Conservation (phyloP, 805 yeast species). For the Ogataea degrootiae region DNA sequence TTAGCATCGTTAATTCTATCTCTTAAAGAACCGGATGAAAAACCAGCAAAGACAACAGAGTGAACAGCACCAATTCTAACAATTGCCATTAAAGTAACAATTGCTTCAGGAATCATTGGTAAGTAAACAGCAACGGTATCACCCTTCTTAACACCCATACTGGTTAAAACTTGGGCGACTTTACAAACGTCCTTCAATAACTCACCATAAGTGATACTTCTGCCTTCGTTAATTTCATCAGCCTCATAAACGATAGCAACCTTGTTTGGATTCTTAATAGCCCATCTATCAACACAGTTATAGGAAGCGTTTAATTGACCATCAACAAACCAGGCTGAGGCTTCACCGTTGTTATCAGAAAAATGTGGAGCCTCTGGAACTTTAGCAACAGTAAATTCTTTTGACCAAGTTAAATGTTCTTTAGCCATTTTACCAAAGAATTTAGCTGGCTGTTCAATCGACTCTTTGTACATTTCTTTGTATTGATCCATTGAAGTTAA, state of each 20-base stretch:
- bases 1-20: constrained; percentile 90
- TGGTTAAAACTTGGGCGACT: constrained; percentile 76
- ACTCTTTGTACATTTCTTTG: constrained; percentile 44
- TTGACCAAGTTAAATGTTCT: constrained; percentile 48
- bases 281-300: constrained; percentile 95
- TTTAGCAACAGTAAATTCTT: constrained; percentile 44
- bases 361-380: constrained; percentile 37
- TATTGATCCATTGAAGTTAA: constrained; percentile 47
- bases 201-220: constrained; percentile 78
- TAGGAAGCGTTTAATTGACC: constrained; percentile 84
- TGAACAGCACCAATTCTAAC: constrained; percentile 94
- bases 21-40: constrained; percentile 84
- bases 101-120: constrained; percentile 97
- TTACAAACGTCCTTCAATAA: constrained; percentile 78
- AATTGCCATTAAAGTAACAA: constrained; percentile 90
- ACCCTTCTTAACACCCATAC: constrained; percentile 84
- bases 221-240: constrained; percentile 75
- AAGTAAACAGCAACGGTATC: constrained; percentile 94
- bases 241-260: constrained; percentile 88
- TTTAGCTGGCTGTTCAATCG: constrained; percentile 48
- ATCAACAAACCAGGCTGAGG: constrained; percentile 70
- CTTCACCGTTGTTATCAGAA: constrained; percentile 45
- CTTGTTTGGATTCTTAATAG: constrained; percentile 79
- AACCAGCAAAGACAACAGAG: constrained; percentile 95
- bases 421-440: constrained; percentile 54